phyloP scores from a whole-genome alignment of 2,329 filamentous ascomycete genomes.

The Penicillium sp. region DNA sequence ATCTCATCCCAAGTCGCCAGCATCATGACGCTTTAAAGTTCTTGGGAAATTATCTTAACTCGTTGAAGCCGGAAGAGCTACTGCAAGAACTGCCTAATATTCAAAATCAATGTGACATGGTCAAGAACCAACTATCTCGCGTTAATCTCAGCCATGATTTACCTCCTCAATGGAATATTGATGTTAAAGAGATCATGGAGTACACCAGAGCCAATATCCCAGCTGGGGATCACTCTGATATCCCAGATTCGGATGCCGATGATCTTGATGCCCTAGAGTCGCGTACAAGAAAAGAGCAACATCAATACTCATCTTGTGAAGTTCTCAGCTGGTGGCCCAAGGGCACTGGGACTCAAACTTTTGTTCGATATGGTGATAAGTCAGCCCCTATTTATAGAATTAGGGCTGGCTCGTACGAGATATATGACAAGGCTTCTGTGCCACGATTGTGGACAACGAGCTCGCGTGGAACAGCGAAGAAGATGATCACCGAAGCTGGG shows the following conservation, averaged over 20 bases:
- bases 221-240: not conserved
- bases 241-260: not conserved
- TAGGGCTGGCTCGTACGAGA: not conserved
- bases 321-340: not conserved
- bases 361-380: not conserved
- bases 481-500: not conserved
- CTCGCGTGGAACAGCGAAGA: not conserved
- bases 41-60: too few relatives aligned
- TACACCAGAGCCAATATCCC: too few relatives aligned
- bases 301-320: not conserved
- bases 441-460: not conserved
- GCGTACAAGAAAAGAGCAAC: not conserved
- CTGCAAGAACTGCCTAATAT: too few relatives aligned
- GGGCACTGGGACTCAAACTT: not conserved
- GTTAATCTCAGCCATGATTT: too few relatives aligned
- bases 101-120: too few relatives aligned
- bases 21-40: too few relatives aligned
- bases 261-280: not conserved
- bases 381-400: not conserved
- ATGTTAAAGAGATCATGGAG: too few relatives aligned
- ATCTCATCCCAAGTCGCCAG: too few relatives aligned
- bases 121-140: too few relatives aligned
- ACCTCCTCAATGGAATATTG: too few relatives aligned
- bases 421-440: not conserved
- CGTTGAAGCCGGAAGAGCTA: too few relatives aligned